A percentile compares a stretch with the other conserved stretches of the same genome.
Conservation (phyloP, 495 filamentous ascomycete species). For the Astrocystis sublimbata region DNA sequence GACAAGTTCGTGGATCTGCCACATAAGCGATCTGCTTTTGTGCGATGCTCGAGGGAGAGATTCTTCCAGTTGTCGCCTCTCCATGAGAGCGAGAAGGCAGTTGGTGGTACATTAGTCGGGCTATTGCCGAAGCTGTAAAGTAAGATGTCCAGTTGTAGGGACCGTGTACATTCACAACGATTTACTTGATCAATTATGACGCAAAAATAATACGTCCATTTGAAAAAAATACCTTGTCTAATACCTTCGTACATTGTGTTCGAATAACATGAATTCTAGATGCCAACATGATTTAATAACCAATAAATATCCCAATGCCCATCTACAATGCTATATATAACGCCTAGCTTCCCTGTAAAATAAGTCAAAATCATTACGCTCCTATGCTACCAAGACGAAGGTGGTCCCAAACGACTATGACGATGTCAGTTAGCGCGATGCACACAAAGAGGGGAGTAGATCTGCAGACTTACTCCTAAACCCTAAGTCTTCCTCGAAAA, state of each 20-base stretch:
- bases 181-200: neutral
- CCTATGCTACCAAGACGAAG: constrained; percentile 47
- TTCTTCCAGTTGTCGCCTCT: constrained; percentile 70
- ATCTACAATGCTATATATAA: neutral
- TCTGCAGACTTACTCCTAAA: constrained; percentile 51
- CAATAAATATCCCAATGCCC: neutral
- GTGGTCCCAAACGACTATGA: constrained; percentile 58
- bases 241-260: neutral
- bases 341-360: constrained; percentile 3
- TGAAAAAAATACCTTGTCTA: no score
- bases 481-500: constrained; percentile 69
- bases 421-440: constrained; percentile 19
- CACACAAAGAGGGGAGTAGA: neutral
- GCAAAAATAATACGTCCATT: neutral
- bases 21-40: constrained; percentile 65
- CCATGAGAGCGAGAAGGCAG: constrained; percentile 48
- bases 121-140: constrained; percentile 47
- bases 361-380: constrained; percentile 8
- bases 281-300: neutral
- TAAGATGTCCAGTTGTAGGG: neutral
- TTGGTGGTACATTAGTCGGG: constrained; percentile 48
- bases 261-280: neutral
- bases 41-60: constrained; percentile 60
- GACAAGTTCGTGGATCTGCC: constrained; percentile 67
- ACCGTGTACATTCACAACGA: constrained; percentile 3